Conservation (phyloP, 1,139 yeast genomes). For the Saccharomyces hybrid region DNA sequence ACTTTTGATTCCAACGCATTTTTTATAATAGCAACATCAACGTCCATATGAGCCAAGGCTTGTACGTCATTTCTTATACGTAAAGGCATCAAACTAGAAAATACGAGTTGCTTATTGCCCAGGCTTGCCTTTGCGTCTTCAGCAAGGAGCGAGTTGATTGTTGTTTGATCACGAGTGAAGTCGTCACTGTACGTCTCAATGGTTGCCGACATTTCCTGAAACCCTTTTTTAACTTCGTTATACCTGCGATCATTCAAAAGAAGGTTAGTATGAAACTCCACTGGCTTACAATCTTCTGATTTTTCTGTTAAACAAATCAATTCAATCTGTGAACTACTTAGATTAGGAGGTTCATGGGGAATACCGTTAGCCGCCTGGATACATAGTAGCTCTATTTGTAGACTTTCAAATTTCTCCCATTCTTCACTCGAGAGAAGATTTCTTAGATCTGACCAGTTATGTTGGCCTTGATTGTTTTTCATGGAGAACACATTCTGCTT, state of each 20-base stretch:
- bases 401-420: not conserved
- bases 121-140: not conserved
- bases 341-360: not conserved
- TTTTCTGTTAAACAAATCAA: not conserved
- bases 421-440: not conserved
- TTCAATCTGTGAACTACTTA: not conserved
- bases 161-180: not conserved
- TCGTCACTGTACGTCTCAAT: not conserved
- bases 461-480: not conserved
- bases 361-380: not conserved
- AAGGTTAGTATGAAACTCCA: not conserved
- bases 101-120: not conserved
- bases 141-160: not conserved
- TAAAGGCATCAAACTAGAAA: not conserved
- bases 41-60: not conserved
- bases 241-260: not conserved
- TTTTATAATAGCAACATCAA: not conserved
- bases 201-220: not conserved
- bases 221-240: not conserved
- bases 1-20: not conserved
- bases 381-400: not conserved
- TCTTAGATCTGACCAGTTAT: not conserved
- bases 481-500: not conserved
- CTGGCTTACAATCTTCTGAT: not conserved
- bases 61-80: not conserved